phyloP scores from a whole-genome alignment of 345 rosid genomes.

The Citrus hindsii region DNA sequence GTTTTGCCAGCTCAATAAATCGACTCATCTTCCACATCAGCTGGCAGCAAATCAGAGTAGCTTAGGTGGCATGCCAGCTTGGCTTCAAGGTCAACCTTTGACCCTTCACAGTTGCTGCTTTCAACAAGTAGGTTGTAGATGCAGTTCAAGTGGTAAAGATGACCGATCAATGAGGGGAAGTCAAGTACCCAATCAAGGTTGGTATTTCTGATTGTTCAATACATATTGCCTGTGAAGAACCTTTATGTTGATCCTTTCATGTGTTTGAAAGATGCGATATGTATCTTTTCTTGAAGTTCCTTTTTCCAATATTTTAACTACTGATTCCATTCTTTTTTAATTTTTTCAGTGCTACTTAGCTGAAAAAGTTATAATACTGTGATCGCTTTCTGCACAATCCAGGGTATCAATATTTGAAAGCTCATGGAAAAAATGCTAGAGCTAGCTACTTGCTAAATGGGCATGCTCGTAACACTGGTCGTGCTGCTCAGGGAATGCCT shows the following conservation, averaged over 20 bases:
- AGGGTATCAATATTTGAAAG: constrained; percentile 93
- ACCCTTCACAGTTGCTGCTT: too few relatives aligned
- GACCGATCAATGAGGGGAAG: constrained; percentile 84
- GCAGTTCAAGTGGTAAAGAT: constrained; percentile 82
- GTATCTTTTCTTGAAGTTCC: neutral
- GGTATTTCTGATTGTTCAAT: neutral
- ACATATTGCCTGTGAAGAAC: neutral
- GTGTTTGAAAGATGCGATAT: neutral
- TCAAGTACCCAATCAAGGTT: constrained; percentile 93
- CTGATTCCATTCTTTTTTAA: neutral
- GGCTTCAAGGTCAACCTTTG: too few relatives aligned
- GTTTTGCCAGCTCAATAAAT: too few relatives aligned
- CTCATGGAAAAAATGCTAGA: constrained; percentile 91
- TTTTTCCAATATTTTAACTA: neutral
- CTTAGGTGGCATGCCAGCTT: too few relatives aligned
- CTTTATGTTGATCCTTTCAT: neutral
- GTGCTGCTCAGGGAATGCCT: constrained; percentile 99
- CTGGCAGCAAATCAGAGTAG: too few relatives aligned
- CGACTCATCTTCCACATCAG: too few relatives aligned
- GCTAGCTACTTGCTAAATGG: constrained; percentile 89
- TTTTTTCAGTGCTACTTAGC: neutral
- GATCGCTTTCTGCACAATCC: constrained; percentile 8
- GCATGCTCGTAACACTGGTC: constrained; percentile 90
- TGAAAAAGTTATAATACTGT: neutral
- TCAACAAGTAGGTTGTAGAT: constrained; percentile 60